phyloP scores from a whole-genome alignment of 2,329 filamentous ascomycete genomes.

The Aplosporella prunicola region DNA sequence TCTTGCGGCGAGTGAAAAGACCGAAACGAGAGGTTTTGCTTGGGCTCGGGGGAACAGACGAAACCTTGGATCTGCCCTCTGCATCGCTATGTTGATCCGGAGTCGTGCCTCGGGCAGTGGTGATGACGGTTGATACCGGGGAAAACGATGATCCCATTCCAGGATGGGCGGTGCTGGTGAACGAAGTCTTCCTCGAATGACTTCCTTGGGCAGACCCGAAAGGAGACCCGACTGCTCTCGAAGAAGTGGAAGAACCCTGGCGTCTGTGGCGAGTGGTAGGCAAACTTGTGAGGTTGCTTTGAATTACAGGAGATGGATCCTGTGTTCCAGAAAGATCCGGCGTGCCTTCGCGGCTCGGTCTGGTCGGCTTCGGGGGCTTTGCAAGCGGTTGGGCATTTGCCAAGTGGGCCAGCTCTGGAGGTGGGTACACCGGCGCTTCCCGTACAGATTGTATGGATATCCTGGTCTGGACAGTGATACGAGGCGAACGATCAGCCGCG shows the following conservation, averaged over 20 bases:
- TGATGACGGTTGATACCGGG: slow-evolving; percentile 12
- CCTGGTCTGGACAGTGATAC: slow-evolving; percentile 21
- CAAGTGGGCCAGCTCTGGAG: slow-evolving; percentile 43
- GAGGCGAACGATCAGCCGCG: slow-evolving; percentile 27
- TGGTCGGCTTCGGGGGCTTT: slow-evolving; percentile 35
- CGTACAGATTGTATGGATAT: slow-evolving; percentile 4
- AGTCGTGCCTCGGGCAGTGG: slow-evolving; percentile 23
- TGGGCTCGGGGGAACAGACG: slow-evolving; percentile 43
- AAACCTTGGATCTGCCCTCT: slow-evolving; percentile 22
- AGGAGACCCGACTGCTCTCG: slow-evolving; percentile 14
- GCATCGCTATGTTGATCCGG: slow-evolving; percentile 31
- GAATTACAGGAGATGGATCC: slow-evolving; percentile 44
- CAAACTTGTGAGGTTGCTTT: slow-evolving; percentile 45
- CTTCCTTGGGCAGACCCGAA: background rate
- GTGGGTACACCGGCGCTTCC: slow-evolving; percentile 19
- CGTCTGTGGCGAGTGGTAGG: slow-evolving; percentile 40
- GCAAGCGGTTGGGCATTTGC: slow-evolving; percentile 48
- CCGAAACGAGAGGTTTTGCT: slow-evolving; percentile 59
- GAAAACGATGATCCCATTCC: slow-evolving; percentile 20
- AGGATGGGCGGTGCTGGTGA: slow-evolving; percentile 22
- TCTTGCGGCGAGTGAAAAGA: slow-evolving; percentile 65
- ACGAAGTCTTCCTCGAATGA: slow-evolving; percentile 1
- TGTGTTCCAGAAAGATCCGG: slow-evolving; percentile 34
- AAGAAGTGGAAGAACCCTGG: slow-evolving; percentile 39
- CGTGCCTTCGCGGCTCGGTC: slow-evolving; percentile 39